phyloP scores from a whole-genome alignment of 1,284 basidiomycete species.

The Ustilago loliicola region DNA sequence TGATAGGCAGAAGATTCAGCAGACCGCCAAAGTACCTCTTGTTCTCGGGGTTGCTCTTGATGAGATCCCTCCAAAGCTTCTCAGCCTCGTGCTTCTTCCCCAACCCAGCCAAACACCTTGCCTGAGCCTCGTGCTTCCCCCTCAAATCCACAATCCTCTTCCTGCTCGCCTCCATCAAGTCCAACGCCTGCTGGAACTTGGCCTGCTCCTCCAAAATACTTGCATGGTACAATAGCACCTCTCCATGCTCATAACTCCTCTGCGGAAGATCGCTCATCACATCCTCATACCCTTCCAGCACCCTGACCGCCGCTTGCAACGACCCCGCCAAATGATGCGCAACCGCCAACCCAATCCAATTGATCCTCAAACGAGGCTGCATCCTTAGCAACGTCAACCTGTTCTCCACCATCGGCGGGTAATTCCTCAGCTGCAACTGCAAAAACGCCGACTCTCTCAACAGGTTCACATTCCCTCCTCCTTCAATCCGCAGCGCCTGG shows the following conservation, averaged over 20 bases:
- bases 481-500: constrained; percentile 85
- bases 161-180: constrained; percentile 41
- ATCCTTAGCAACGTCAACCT: constrained; percentile 84
- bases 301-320: constrained; percentile 78
- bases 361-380: constrained; percentile 85
- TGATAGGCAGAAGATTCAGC: constrained; percentile 78
- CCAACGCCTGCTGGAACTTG: constrained; percentile 72
- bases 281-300: constrained; percentile 77
- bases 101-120: constrained; percentile 75
- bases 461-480: constrained; percentile 89
- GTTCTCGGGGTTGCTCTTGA: constrained; percentile 88
- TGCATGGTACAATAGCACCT: constrained; percentile 86
- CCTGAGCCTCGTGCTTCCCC: constrained; percentile 44
- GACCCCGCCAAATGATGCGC: constrained; percentile 89
- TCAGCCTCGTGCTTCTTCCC: constrained; percentile 78
- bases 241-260: constrained; percentile 79
- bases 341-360: constrained; percentile 91
- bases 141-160: constrained; percentile 69
- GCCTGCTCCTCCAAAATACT: constrained; percentile 82
- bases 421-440: constrained; percentile 89
- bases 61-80: constrained; percentile 81
- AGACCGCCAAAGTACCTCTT: constrained; percentile 84
- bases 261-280: constrained; percentile 59
- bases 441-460: constrained; percentile 90
- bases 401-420: constrained; percentile 83